Evolutionary conservation across 345 rosid genomes (phyloP), one percentile per base, ranked within the genome.

Genomic region (Rhodamnia argentea): DNA sequence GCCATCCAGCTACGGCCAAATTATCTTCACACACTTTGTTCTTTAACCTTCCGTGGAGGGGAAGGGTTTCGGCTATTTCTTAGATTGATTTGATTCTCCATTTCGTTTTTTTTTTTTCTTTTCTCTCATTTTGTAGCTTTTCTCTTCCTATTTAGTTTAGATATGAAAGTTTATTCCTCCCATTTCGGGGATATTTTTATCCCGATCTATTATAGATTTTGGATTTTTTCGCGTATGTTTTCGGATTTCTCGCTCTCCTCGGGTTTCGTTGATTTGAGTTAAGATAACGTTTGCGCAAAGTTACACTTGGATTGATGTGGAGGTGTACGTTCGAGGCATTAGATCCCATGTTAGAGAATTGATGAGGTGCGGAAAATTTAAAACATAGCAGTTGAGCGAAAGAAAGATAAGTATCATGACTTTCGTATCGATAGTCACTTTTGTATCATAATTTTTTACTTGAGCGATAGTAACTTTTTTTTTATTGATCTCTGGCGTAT

Each of bases 381-480:
- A 29, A 27, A 32, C 20, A 15, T 14, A 29, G 75, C 75, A 62
- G 2, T 62, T 62, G 40, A 4, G 7, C 0, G 40, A 51, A 51
- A 16, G 13, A 4, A 57, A 23, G n/a, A 15, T 18, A 14, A n/a
- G 37, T 13, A 13, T 1, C 70, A 8, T 60, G 5, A n/a, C 20
- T 27, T n/a, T 60, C 2, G 7, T 0, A 27, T n/a, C 15, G 2
- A 15, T 14, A 0, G 1, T 7, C 11, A 62, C 1, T 29, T 4
- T 0, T 22, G 1, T 64, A 12, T 11, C 0, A 0, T 16, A 32
- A 16, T 2, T 8, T 32, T 20, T 64, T 10, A 32, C 22, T 7
- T 14, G 40, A 62, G 40, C 1, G 0, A 14, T n/a, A 2, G 0
- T 14, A 14, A 27, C 10, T 0, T 13, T 60, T 13, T 60, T 60